Base-by-base conservation (phyloP, 257 asterid species). In the Plantago elongata region DNA sequence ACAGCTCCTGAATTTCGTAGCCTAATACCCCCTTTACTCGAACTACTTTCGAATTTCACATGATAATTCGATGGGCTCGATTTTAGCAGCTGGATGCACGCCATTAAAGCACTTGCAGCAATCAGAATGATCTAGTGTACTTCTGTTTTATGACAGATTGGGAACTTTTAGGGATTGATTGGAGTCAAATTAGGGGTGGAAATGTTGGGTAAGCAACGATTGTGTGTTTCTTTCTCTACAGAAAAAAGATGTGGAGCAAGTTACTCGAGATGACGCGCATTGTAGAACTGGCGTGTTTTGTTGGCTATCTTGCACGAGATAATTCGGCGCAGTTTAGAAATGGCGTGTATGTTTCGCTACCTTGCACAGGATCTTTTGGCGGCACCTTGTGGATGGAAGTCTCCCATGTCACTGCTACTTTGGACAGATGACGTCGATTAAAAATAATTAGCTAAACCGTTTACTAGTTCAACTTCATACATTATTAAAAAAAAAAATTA, bases 71-170 rank as follows among this genome's bases (percentile, higher is more conserved):
- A 75, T 6, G 78, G 86, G 29, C 64, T 66, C 5, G 86, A 73
- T 76, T 83, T 90, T 63, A 77, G 45, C 57, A 88, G 73, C 80
- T 83, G 94, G 51, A 84, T 66, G 66, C 74, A 78, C 5, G 88
- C 85, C 97, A 87, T 84, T 70, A 43, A 47, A 45, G 27, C 27
- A 34, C 3, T 34, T 34, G 40, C 8, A 34, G 40, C 40, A 34
- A 7, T 34, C 27, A 22, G 27, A 22, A 34, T 34, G 40, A 34
- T 34, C 8, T 4, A 34, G 40, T 34, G 2, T 34, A 34, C 40
- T 34, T 34, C n/a, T 38, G 57, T 30, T 9, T 9, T 9, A 18
- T 8, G 52, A 51, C 30, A 9, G 27, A n/a, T 14, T 13, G 48
- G 6, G 45, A 30, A 58, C 49, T 37, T 51, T 27, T 40, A 45